Percentiles rank a stretch among this genome's conserved stretches.
Evolutionary conservation across 179 eudicot species (phyloP).

Genomic region (Carnegiea gigantea): DNA sequence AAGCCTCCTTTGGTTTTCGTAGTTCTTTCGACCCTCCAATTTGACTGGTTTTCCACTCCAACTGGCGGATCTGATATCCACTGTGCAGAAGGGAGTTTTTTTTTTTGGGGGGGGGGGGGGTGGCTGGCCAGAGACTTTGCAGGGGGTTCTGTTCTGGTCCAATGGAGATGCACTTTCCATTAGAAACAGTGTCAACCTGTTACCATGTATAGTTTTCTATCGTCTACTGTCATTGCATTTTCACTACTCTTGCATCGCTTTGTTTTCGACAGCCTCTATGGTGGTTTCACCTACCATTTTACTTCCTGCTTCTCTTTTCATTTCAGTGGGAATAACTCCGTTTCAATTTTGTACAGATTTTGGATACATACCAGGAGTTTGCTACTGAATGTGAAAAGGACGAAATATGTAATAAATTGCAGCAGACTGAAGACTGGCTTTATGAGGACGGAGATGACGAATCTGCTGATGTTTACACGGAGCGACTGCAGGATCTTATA

Average conservation of each 20-base stretch:
- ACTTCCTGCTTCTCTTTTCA: background rate
- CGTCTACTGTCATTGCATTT: background rate
- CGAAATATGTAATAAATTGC: conserved; percentile 59
- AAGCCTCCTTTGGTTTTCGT: too few species aligned
- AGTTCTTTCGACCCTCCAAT: too few species aligned
- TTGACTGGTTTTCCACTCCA: too few species aligned
- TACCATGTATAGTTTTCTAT: background rate
- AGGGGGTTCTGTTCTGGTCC: too few species aligned
- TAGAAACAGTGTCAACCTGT: too few species aligned
- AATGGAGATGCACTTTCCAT: too few species aligned
- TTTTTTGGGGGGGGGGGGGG: background rate
- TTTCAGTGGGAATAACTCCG: conserved; percentile 8
- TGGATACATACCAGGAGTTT: conserved; percentile 61
- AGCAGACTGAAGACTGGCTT: conserved; percentile 93
- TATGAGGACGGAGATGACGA: conserved; percentile 95
- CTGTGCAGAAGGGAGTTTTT: too few species aligned
- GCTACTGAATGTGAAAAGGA: conserved; percentile 72
- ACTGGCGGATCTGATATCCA: too few species aligned
- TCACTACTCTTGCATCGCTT: background rate
- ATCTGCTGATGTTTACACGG: conserved; percentile 63
- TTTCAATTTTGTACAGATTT: conserved; percentile 47
- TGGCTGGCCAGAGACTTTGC: background rate
- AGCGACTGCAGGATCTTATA: conserved; percentile 60
- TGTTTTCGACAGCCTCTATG: background rate
- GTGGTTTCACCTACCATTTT: background rate